Conservation (phyloP, 352 stramenopile species). For the Phytopythium oedochilum region DNA sequence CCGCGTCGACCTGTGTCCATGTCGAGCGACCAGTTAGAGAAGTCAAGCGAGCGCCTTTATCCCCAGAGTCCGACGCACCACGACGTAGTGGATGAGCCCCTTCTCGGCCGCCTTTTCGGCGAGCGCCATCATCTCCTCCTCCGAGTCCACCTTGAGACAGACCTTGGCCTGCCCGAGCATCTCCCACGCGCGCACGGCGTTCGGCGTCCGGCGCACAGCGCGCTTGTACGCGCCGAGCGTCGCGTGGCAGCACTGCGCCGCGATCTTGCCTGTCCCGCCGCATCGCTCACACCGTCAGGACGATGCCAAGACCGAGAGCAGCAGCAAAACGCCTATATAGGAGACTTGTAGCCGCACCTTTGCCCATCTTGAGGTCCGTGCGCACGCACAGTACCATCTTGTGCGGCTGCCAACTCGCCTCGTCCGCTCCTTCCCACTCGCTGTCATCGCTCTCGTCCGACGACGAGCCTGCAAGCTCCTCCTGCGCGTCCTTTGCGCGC, state of each 20-base stretch:
- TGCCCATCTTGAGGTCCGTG: slow-evolving; percentile 94
- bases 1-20: slow-evolving; percentile 53
- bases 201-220: slow-evolving; percentile 71
- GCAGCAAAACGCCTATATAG: no score
- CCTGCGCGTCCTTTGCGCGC: background rate
- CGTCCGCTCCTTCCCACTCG: slow-evolving; percentile 64
- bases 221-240: slow-evolving; percentile 94
- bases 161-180: slow-evolving; percentile 85
- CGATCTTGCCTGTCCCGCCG: slow-evolving; percentile 60
- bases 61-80: slow-evolving; percentile 29
- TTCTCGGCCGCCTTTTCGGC: slow-evolving; percentile 52
- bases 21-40: background rate
- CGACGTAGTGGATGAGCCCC: slow-evolving; percentile 76
- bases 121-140: slow-evolving; percentile 75
- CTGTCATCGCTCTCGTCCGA: slow-evolving; percentile 41
- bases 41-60: background rate
- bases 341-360: slow-evolving; percentile 92
- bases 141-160: slow-evolving; percentile 81
- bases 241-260: slow-evolving; percentile 86
- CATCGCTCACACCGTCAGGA: background rate
- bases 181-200: slow-evolving; percentile 70
- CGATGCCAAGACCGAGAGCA: background rate
- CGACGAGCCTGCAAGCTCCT: slow-evolving; percentile 8
- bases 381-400: slow-evolving; percentile 96
- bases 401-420: slow-evolving; percentile 57